Evolutionary conservation across 148 eudicot genomes (phyloP), one percentile per base, ranked within the genome.

Genomic region (Vaccinium darrowii): DNA sequence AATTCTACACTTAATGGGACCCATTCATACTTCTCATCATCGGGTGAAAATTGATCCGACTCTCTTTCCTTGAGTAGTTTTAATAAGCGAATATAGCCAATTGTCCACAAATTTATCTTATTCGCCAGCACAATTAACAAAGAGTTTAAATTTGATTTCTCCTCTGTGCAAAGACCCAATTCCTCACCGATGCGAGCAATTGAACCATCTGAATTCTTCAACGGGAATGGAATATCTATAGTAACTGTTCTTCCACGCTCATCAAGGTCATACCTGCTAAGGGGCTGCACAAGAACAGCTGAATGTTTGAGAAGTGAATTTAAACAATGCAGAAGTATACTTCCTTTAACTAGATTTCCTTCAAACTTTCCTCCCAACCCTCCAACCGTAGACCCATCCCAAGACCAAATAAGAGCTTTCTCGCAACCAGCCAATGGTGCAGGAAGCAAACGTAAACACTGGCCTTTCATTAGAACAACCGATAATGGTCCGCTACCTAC

Each of bases 361-460:
- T 94, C 96, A 82, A 91, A 90, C 80, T 93, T 97, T 69, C 98
- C 95, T 78, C 99, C 99, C 88, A 97, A 85, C 49, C 99, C 99
- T 80, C 98, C 99, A 90, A 94, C 72, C 3, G 93, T 87, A 80
- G 99, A 91, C 81, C 96, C 98, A 91, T 97, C 99, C 99, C 99
- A 97, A 78, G 99, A 97, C 97, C 98, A 97, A 81, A 97, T 77
- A 77, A 95, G 89, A 57, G 99, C 99, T 87, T 97, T 97, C 90
- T 93, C 95, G 84, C 99, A 97, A 81, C 99, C 98, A 84, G 96
- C 96, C 89, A 97, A 84, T 27, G 99, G 99, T 78, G 96, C 96
- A 87, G 99, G 99, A 86, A 97, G 98, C 84, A 94, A 86, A 85
- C 99, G 96, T 84, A 97, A 85, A 86, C 89, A 93, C 77, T 97